Evolutionary conservation across 2,329 filamentous ascomycete genomes (phyloP), one percentile per base, ranked within the genome.

Genomic region (Thielaviopsis ethacetica): DNA sequence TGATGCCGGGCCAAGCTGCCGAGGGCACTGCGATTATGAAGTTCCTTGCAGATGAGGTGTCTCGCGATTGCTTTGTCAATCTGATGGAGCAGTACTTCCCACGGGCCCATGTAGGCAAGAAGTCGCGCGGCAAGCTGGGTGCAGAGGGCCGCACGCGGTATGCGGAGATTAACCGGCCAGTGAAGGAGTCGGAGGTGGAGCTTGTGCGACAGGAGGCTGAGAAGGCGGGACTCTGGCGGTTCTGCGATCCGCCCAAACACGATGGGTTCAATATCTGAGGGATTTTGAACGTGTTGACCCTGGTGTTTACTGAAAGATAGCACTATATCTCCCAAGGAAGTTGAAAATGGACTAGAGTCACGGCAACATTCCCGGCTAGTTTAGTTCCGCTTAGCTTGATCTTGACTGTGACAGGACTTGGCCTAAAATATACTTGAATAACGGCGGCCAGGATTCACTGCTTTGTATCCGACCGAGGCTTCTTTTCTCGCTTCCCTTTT

Each of bases 61-160:
- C 85, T 3, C 77, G 73, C 59, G 87, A 93, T 68, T 76, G 86
- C 51, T 91, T 91, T 69, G 79, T 93, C 61, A 85, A 94, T 67
- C 84, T 94, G 63, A 93, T 93, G 88, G 88, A 94, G 70, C 88
- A 94, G 70, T 93, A 93, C 66, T 83, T 82, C 62, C 88, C 88
- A 0, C 80, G 86, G 63, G 88, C 86, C 0, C 83, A 94, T 68
- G 88, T 94, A 0, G 88, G 88, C 3, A 91, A 89, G 72, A 72
- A 75, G 58, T 80, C 72, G 64, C 72, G 47, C 10, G 74, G 59
- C 67, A 65, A 61, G 67, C 27, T 53, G 67, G 59, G 54, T 66
- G 63, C 63, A 12, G 67, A 68, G 4, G 71, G 74, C 2, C 71
- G 79, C 60, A 75, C 85, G 3, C 74, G 86, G 34, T 93, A 91